A percentile compares a stretch with the other conserved stretches of the same genome.
Conservation (phyloP, 257 asterid genomes). For the Solanum ossicruentum region DNA sequence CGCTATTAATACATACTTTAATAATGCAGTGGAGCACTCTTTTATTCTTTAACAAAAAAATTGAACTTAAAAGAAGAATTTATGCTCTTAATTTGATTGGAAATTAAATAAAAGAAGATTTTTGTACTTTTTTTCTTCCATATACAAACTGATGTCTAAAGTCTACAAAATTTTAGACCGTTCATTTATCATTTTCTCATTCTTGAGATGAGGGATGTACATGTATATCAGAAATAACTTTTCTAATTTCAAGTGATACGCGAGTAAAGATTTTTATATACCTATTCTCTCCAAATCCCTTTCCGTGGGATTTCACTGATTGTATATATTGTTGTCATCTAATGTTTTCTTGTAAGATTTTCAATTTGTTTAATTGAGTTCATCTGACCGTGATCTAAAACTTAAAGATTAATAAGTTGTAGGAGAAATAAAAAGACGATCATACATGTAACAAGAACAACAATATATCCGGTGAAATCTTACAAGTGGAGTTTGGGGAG, state of each 20-base stretch:
- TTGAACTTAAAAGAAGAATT: background rate
- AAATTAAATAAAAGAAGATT: background rate
- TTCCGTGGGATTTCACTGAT: accelerated
- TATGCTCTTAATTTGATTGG: background rate
- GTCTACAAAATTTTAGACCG: background rate
- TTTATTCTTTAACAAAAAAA: background rate
- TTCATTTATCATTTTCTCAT: background rate
- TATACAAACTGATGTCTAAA: background rate
- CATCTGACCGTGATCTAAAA: background rate
- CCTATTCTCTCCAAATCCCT: accelerated
- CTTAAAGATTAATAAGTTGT: background rate
- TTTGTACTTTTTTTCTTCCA: background rate
- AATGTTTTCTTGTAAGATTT: background rate
- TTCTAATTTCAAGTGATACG: background rate
- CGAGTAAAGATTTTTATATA: background rate
- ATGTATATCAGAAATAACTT: too few species aligned
- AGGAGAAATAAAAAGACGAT: background rate
- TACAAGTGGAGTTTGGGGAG: too few species aligned
- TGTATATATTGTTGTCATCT: background rate
- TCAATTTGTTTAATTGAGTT: background rate
- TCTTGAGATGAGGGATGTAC: background rate
- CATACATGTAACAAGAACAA: too few species aligned
- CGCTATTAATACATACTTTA: background rate
- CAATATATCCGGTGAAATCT: too few species aligned
- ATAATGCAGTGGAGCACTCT: background rate